phyloP scores from a whole-genome alignment of 441 rosid species.

The Adansonia gregorii region DNA sequence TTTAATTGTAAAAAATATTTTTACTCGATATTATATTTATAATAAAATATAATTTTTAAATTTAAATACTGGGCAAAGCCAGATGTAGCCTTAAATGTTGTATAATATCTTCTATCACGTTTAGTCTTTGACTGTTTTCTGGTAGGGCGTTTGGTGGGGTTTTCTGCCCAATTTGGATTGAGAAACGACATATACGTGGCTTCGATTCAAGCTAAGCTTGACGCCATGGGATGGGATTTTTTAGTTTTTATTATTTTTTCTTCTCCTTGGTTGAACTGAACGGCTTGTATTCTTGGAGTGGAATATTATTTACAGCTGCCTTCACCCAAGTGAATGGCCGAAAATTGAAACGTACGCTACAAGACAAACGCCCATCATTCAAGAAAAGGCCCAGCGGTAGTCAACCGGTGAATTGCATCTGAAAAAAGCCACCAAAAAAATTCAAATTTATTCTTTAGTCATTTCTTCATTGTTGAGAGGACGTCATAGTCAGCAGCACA shows the following conservation, averaged over 20 bases:
- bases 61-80: too few species aligned
- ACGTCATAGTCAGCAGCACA: constrained; percentile 23
- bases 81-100: too few species aligned
- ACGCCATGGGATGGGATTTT: not conserved
- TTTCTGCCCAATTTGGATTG: not conserved
- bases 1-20: too few species aligned
- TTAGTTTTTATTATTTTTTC: too few species aligned
- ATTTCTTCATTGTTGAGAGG: not conserved
- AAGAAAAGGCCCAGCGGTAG: too few species aligned
- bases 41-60: too few species aligned
- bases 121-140: too few species aligned
- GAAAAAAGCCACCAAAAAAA: not conserved
- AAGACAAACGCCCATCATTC: not conserved
- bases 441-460: not conserved
- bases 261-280: too few species aligned
- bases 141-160: too few species aligned
- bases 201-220: not conserved
- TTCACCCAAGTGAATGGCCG: not conserved
- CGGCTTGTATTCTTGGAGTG: not conserved
- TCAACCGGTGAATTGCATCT: not conserved
- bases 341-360: not conserved
- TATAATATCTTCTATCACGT: too few species aligned
- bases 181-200: not conserved
- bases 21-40: too few species aligned
- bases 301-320: constrained; percentile 1